Evolutionary conservation across 1,139 yeast genomes (phyloP).

Genomic region (Taphrina confusa): DNA sequence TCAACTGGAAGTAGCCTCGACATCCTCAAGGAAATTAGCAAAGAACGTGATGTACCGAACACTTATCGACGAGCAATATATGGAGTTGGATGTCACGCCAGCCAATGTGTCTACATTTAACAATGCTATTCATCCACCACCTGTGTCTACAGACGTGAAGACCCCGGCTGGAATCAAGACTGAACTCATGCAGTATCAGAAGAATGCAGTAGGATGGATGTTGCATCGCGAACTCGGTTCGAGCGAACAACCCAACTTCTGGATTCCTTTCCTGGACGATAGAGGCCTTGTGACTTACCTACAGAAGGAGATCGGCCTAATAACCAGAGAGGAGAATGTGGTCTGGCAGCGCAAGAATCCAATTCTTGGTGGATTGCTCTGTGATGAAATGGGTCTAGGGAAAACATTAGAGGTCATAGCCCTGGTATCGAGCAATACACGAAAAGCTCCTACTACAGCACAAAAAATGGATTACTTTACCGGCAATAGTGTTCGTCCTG

Average conservation of each 20-base stretch:
- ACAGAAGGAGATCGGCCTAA: constrained; percentile 17
- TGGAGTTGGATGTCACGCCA: not conserved
- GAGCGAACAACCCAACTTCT: constrained; percentile 7
- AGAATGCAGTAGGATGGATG: constrained; percentile 38
- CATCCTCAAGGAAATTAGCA: not conserved
- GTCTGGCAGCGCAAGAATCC: not conserved
- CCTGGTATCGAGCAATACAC: constrained; percentile 59
- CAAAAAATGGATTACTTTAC: constrained; percentile 51
- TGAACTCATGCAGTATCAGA: constrained; percentile 37
- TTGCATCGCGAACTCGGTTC: constrained; percentile 28
- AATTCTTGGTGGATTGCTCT: constrained; percentile 37
- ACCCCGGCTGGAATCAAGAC: constrained; percentile 30
- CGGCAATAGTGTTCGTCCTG: constrained; percentile 54
- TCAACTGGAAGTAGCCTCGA: constrained; percentile 5
- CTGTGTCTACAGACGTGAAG: not conserved
- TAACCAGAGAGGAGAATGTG: not conserved
- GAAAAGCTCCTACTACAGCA: constrained; percentile 45
- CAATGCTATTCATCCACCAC: constrained; percentile 10
- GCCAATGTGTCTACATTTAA: constrained; percentile 21
- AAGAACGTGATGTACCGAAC: not conserved
- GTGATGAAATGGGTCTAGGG: constrained; percentile 81
- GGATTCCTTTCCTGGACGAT: constrained; percentile 3
- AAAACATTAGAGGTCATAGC: constrained; percentile 84
- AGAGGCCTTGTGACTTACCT: not conserved
- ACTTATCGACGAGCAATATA: constrained; percentile 7